These are phyloP conservation scores for Globisporangium viniferum DNA, from an alignment of 352 stramenopile genomes.

Conservation along the genomic window DNA sequence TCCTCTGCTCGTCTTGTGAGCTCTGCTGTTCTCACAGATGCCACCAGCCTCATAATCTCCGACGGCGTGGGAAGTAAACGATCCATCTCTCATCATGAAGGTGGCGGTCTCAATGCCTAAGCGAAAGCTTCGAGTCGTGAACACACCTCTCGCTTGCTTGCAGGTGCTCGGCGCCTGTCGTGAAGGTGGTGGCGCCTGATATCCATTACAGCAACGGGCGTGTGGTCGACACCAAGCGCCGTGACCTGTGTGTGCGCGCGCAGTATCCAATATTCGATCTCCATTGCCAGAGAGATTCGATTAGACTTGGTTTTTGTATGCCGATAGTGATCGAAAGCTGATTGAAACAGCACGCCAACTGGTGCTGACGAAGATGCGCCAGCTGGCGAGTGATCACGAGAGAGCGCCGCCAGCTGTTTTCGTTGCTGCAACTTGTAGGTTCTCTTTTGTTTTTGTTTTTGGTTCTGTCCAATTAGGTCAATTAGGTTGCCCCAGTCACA, in stretches of 20 bases:
- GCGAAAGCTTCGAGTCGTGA: neutral
- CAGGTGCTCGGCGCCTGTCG: neutral
- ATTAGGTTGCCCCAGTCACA: neutral
- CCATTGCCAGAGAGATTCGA: neutral
- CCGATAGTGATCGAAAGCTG: neutral
- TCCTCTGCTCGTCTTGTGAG: neutral
- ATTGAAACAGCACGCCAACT: neutral
- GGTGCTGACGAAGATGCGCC: slow-evolving; percentile 3
- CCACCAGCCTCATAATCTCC: neutral
- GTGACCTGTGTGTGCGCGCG: neutral
- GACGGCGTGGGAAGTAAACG: neutral
- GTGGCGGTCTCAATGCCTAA: neutral
- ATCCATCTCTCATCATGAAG: neutral
- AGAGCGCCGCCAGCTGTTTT: neutral
- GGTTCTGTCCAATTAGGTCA: no score
- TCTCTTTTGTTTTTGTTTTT: neutral
- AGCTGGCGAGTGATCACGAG: neutral
- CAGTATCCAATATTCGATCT: neutral
- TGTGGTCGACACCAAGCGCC: neutral
- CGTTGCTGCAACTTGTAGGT: neutral
- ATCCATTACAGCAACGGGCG: neutral
- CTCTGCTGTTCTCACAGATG: neutral
- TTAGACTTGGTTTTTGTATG: neutral
- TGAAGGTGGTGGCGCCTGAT: neutral
- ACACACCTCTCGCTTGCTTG: neutral